These are phyloP conservation scores for Euphorbia schlechtendalii DNA, from an alignment of 441 rosid genomes.

Conservation along the genomic window DNA sequence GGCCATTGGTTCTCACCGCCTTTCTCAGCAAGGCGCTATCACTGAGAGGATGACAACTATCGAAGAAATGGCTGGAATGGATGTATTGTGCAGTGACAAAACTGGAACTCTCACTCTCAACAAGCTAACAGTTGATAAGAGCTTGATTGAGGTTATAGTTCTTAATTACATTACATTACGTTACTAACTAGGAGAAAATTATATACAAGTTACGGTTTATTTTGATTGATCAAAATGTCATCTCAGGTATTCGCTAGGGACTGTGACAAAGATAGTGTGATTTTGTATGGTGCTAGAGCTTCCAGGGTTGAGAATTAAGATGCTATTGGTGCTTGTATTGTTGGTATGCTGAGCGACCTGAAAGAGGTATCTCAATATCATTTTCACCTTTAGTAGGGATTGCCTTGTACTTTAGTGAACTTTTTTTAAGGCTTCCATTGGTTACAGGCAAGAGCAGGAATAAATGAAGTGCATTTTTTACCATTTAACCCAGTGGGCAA, in stretches of 20 bases:
- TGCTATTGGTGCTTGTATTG: conserved; percentile 86
- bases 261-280: conserved; percentile 41
- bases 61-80: conserved; percentile 98
- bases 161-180: neutral
- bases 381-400: too few relatives aligned
- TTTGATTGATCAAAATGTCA: neutral
- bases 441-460: conserved; percentile 71
- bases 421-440: neutral
- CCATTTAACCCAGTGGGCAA: conserved; percentile 94
- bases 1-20: conserved; percentile 94
- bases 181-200: neutral
- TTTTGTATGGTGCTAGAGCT: conserved; percentile 74
- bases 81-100: conserved; percentile 92
- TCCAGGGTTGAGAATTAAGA: conserved; percentile 92
- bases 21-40: conserved; percentile 90
- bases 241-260: conserved; percentile 42
- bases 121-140: conserved; percentile 81
- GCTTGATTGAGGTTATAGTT: conserved; percentile 53
- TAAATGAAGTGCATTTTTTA: conserved; percentile 77
- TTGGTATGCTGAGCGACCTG: conserved; percentile 77
- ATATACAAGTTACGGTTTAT: neutral
- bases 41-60: conserved; percentile 97
- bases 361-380: conserved; percentile 43
- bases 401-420: neutral
- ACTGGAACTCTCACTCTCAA: conserved; percentile 95